A percentile compares a stretch with the other conserved stretches of the same genome.
These are phyloP conservation scores for Cytospora mali DNA, from an alignment of 2,329 filamentous ascomycete genomes.

Conservation along the genomic window DNA sequence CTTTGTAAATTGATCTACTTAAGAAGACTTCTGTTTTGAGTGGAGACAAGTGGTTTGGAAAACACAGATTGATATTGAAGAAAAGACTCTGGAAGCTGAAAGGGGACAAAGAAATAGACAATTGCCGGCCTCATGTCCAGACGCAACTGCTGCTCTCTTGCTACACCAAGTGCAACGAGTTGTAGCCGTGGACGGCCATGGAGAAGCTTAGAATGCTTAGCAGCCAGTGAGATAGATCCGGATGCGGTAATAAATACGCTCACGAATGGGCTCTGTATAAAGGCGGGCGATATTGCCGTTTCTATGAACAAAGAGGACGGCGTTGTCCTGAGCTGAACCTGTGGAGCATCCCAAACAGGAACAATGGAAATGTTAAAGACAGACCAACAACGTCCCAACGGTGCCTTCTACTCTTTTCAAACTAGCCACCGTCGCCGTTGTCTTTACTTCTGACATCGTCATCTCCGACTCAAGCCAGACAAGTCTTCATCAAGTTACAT, in stretches of 20 bases:
- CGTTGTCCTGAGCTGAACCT: not conserved
- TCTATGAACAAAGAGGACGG: conserved; percentile 14
- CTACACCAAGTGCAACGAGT: not conserved
- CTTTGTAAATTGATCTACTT: not conserved
- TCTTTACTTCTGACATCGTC: not conserved
- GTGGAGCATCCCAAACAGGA: conserved; percentile 13
- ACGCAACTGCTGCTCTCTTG: not conserved
- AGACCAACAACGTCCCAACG: not conserved
- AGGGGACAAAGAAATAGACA: not conserved
- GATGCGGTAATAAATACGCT: conserved; percentile 2
- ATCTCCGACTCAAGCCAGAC: not conserved
- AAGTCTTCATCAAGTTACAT: not conserved
- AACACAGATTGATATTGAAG: not conserved
- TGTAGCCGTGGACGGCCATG: not conserved
- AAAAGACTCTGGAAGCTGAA: not conserved
- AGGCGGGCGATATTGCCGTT: conserved; percentile 1
- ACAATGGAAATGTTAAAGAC: conserved; percentile 10
- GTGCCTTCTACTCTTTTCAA: not conserved
- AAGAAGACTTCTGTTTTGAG: not conserved
- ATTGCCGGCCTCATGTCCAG: not conserved
- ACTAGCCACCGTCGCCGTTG: no score
- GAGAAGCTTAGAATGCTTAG: not conserved
- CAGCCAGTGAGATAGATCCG: not conserved
- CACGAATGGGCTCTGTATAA: not conserved
- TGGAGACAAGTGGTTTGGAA: not conserved